Evolutionary conservation across 2,329 filamentous ascomycete genomes (phyloP), one percentile per base, ranked within the genome.

Genomic region (Diatrype stigma): DNA sequence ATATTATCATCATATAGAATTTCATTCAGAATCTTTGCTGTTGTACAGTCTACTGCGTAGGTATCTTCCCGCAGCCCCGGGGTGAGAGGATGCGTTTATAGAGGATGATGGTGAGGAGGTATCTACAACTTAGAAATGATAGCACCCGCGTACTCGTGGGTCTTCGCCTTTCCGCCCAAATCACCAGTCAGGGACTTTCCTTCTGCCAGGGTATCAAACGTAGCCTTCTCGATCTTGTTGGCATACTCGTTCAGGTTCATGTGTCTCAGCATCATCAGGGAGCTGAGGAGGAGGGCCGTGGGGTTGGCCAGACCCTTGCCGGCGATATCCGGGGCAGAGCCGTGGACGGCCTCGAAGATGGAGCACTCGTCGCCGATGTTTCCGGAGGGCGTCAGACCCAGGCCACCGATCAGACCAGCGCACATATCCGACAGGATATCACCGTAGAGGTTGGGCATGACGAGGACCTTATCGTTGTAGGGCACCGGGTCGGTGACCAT

Each of bases 381-480:
- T 68, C 93, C 94, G 37, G 93, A 97, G 60, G 94, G 94, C 37
- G 94, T 96, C 48, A 99, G 85, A 72, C 94, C 94, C 59, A 99
- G 88, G 75, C 94, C 94, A 71, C 94, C 94, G 67, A 99, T 97
- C 63, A 99, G 82, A 78, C 94, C 94, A 66, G 94, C 94, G 80
- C 94, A 97, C 90, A 97, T 96, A 74, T 99, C 94, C 68, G 93
- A 97, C 61, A 99, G 84, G 81, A 99, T 99, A 77, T 97, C 94
- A 74, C 94, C 94, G 81, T 97, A 99, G 66, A 97, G 82, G 82
- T 99, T 99, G 73, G 94, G 94, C 85, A 88, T 88, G 74, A 99
- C 94, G 51, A 99, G 85, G 53, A 99, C 92, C 84, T 96, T 96
- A 84, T 96, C 93, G 80, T 96, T 96, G 84, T 97, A 99, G 52